Evolutionary conservation across 192 early-diverging fungal genomes (phyloP), one percentile per base, ranked within the genome.

Genomic region (Chytriomyces hyalinus): DNA sequence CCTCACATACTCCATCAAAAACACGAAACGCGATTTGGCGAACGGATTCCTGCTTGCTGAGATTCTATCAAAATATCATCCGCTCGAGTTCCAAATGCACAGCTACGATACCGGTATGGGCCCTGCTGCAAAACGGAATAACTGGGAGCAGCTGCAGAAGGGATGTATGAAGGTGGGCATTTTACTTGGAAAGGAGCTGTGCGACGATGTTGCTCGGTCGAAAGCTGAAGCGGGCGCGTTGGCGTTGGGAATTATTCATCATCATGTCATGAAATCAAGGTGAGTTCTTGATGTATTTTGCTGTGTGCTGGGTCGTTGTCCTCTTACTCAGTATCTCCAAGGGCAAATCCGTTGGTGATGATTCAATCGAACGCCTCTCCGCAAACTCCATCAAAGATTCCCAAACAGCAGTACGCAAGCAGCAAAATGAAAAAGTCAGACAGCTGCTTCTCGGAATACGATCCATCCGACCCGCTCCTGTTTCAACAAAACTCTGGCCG

Each of bases 11-110:
- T 67, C 84, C 9, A 80, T 87, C 66, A 86, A 87, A 67, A 87
- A 87, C 73, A 71, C 69, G 61, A 83, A 82, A 28, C 65, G 85
- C 6, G 86, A 86, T 47, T 79, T 88, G 28, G 76, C 80, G 48
- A 88, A 88, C 67, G 87, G 87, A 8, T 88, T 80, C 59, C 78
- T 88, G 4, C 66, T 88, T 15, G 87, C 85, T 49, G 87, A 88
- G 63, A 87, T 88, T 45, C 78, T 88, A 11, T 80, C 79, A 5
- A 76, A 79, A 59, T 87, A 85, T 65, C 83, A 87, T 57, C 85
- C 85, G 0, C 26, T 51, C 0, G 81, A 81, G 36, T 72, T 85
- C 10, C 78, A 79, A 49, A 81, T 87, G 81, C 86, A 87, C 77
- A 51, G 51, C 20, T 87, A 85, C 75, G 86, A 87, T 72, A 85